phyloP scores from a whole-genome alignment of 192 early-diverging fungal genomes.

The Podila epigama region DNA sequence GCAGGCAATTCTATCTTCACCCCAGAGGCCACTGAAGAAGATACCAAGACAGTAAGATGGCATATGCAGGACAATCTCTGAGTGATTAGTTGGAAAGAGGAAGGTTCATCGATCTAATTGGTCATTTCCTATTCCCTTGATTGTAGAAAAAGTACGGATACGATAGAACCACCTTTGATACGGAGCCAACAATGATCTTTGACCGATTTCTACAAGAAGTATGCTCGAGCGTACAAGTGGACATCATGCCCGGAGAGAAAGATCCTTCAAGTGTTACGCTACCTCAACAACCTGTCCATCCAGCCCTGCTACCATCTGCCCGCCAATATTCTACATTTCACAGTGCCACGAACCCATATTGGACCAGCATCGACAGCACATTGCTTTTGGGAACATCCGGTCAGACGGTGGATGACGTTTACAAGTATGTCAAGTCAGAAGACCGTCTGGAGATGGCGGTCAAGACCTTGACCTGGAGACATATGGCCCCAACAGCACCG shows the following conservation, averaged over 20 bases:
- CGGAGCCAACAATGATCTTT: conserved; percentile 58
- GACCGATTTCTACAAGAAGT: conserved; percentile 76
- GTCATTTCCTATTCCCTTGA: too few relatives aligned
- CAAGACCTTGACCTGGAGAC: conserved; percentile 79
- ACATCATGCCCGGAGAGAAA: conserved; percentile 80
- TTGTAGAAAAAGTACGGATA: conserved; percentile 62
- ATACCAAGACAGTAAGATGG: conserved; percentile 27
- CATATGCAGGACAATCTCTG: too few relatives aligned
- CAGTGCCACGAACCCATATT: conserved; percentile 83
- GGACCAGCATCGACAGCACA: conserved; percentile 67
- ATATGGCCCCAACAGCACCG: conserved; percentile 92
- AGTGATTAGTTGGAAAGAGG: too few relatives aligned
- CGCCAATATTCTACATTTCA: conserved; percentile 67
- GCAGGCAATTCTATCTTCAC: conserved; percentile 75
- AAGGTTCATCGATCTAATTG: too few relatives aligned
- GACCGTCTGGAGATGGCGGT: conserved; percentile 78
- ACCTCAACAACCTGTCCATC: conserved; percentile 89
- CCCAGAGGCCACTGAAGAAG: conserved; percentile 37
- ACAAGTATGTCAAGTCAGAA: conserved; percentile 64
- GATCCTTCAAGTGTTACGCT: conserved; percentile 83
- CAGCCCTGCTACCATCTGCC: conserved; percentile 72
- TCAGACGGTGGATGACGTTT: conserved; percentile 90
- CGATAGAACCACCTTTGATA: conserved; percentile 53
- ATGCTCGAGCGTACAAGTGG: conserved; percentile 66
- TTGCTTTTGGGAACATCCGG: conserved; percentile 84